Evolutionary conservation across 1,284 basidiomycete species (phyloP).

Genomic region (Paramarasmius palmivorus): DNA sequence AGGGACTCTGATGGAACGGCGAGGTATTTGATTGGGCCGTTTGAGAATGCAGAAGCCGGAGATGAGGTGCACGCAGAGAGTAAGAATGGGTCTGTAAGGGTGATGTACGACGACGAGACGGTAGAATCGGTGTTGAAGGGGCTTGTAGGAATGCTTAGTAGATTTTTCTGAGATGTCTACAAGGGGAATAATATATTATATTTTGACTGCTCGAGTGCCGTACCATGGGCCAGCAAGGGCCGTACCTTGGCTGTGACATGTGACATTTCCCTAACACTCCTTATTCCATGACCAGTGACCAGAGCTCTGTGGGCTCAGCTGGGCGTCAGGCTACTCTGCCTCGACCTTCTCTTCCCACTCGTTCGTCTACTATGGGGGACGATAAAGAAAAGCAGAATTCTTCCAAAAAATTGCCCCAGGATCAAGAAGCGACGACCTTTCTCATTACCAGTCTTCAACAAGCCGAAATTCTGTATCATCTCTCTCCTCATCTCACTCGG

Average conservation of each 20-base stretch:
- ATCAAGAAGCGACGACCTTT: slow-evolving; percentile 47
- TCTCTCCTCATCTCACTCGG: slow-evolving; percentile 47
- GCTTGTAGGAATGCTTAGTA: slow-evolving; percentile 1
- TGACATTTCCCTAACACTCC: background rate
- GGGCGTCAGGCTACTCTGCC: background rate
- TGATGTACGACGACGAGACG: slow-evolving; percentile 1
- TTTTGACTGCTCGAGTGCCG: too few species aligned
- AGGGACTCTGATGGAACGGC: background rate
- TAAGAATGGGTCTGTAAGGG: background rate
- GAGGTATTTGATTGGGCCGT: background rate
- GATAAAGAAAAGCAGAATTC: slow-evolving; percentile 18
- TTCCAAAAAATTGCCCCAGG: slow-evolving; percentile 48
- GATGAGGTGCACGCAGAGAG: background rate
- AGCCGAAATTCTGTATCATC: slow-evolving; percentile 49
- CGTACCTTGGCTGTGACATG: too few species aligned
- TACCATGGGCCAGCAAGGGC: too few species aligned
- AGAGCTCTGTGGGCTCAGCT: background rate
- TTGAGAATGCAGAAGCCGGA: background rate
- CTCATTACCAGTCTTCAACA: slow-evolving; percentile 52
- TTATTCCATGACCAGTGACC: background rate
- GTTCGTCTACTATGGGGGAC: background rate
- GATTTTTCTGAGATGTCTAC: background rate
- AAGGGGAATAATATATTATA: too few species aligned
- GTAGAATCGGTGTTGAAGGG: slow-evolving; percentile 2
- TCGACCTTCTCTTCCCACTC: background rate